Evolutionary conservation across 2,329 filamentous ascomycete genomes (phyloP).

Genomic region (Aspergillus niger): DNA sequence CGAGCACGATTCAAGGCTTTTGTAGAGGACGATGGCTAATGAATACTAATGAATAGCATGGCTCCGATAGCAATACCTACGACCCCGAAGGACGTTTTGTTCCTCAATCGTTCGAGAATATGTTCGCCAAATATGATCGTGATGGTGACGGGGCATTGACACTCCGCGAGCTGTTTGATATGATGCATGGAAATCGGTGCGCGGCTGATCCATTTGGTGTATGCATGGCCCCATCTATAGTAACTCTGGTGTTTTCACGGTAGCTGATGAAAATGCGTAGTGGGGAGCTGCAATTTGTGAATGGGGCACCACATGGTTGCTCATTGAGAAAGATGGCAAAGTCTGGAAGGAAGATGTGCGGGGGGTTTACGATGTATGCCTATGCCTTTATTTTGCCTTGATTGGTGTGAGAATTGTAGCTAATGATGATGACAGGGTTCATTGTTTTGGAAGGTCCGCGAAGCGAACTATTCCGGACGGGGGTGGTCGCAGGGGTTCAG

Average conservation of each 20-base stretch:
- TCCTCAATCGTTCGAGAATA: slow-evolving; percentile 51
- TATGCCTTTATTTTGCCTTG: slow-evolving; percentile 30
- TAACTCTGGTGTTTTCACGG: no score
- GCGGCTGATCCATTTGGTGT: slow-evolving; percentile 48
- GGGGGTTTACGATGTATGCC: slow-evolving; percentile 41
- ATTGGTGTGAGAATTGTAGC: neutral
- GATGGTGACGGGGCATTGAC: slow-evolving; percentile 43
- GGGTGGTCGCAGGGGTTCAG: slow-evolving; percentile 14
- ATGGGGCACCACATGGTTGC: slow-evolving; percentile 38
- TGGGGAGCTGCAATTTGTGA: slow-evolving; percentile 50
- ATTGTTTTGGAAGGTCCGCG: slow-evolving; percentile 13
- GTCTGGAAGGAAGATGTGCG: slow-evolving; percentile 34
- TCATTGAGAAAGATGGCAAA: slow-evolving; percentile 32
- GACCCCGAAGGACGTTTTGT: slow-evolving; percentile 50
- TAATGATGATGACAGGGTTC: slow-evolving; percentile 7
- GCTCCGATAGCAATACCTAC: slow-evolving; percentile 43
- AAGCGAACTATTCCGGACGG: neutral
- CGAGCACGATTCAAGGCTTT: no score
- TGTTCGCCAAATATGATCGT: slow-evolving; percentile 50
- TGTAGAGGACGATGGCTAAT: neutral
- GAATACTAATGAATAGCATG: neutral
- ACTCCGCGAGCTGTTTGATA: slow-evolving; percentile 39
- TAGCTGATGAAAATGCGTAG: neutral
- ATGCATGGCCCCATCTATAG: neutral
- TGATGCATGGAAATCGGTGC: slow-evolving; percentile 47